Percentiles rank a stretch among this genome's conserved stretches.
These are phyloP conservation scores for Tricholoma hemisulphureum DNA, from an alignment of 768 basidiomycete species.

Conservation along the genomic window DNA sequence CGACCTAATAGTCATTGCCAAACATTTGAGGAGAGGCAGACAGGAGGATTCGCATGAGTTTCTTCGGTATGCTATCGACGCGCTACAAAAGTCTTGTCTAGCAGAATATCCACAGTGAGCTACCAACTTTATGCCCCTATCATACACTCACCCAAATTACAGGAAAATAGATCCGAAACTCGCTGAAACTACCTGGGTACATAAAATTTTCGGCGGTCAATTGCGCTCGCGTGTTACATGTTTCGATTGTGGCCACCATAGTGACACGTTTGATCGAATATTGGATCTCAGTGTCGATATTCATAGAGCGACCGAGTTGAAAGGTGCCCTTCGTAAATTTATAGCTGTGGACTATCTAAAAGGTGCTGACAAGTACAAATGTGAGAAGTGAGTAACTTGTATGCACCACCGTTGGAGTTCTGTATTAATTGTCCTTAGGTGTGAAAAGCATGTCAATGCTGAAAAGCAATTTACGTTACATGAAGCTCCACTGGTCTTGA, in stretches of 20 bases:
- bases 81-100: slow-evolving; percentile 81
- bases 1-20: slow-evolving; percentile 69
- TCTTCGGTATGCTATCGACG: slow-evolving; percentile 90
- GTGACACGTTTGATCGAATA: slow-evolving; percentile 95
- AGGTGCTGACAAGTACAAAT: slow-evolving; percentile 96
- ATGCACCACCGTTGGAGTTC: background rate
- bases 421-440: slow-evolving; percentile 46
- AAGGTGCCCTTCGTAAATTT: slow-evolving; percentile 77
- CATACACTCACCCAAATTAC: slow-evolving; percentile 5
- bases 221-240: slow-evolving; percentile 91
- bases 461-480: slow-evolving; percentile 89
- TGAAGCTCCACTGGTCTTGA: slow-evolving; percentile 83
- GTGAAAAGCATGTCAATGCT: slow-evolving; percentile 87
- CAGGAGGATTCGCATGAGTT: slow-evolving; percentile 99
- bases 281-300: slow-evolving; percentile 94
- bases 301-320: slow-evolving; percentile 55
- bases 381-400: slow-evolving; percentile 78
- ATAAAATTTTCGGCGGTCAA: slow-evolving; percentile 90
- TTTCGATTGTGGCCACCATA: slow-evolving; percentile 74
- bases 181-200: slow-evolving; percentile 90
- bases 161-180: slow-evolving; percentile 71
- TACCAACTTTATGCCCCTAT: background rate
- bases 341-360: slow-evolving; percentile 78
- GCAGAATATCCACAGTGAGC: slow-evolving; percentile 70
- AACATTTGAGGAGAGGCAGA: slow-evolving; percentile 84